Evolutionary conservation across 2,329 filamentous ascomycete species (phyloP).

Genomic region (Allantophomopsis cytisporea): DNA sequence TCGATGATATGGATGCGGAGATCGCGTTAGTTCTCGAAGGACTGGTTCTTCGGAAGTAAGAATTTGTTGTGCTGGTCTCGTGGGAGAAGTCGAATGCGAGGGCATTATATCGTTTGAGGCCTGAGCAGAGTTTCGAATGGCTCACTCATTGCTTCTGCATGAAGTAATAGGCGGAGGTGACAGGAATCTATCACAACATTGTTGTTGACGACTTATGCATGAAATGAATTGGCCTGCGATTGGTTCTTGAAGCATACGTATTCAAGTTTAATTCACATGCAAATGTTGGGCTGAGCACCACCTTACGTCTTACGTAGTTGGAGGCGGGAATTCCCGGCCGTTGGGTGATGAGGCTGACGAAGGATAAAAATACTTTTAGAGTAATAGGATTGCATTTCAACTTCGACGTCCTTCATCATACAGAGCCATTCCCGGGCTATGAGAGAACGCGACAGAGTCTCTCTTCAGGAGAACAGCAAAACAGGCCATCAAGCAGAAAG

Average conservation of each 20-base stretch:
- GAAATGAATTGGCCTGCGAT: not conserved
- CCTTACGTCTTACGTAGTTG: no score
- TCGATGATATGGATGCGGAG: conserved; percentile 55
- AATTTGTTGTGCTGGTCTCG: not conserved
- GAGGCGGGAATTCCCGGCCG: no score
- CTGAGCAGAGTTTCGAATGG: not conserved
- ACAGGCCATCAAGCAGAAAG: no score
- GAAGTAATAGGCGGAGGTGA: not conserved
- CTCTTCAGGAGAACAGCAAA: no score
- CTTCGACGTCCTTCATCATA: no score
- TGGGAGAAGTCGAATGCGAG: not conserved
- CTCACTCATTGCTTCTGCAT: not conserved
- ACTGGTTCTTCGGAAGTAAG: conserved; percentile 10
- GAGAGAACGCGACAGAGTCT: no score
- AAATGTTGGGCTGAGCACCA: not conserved
- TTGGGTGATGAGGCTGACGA: no score
- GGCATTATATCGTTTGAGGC: not conserved
- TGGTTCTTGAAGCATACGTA: not conserved
- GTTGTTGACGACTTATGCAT: not conserved
- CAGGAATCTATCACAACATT: not conserved
- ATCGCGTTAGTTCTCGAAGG: conserved; percentile 26
- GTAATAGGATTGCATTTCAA: no score
- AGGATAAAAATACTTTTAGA: no score
- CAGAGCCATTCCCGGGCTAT: no score
- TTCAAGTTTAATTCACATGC: not conserved